Conservation (phyloP, 176 grass and related monocot genomes). For the barley (Hordeum vulgare) region DNA sequence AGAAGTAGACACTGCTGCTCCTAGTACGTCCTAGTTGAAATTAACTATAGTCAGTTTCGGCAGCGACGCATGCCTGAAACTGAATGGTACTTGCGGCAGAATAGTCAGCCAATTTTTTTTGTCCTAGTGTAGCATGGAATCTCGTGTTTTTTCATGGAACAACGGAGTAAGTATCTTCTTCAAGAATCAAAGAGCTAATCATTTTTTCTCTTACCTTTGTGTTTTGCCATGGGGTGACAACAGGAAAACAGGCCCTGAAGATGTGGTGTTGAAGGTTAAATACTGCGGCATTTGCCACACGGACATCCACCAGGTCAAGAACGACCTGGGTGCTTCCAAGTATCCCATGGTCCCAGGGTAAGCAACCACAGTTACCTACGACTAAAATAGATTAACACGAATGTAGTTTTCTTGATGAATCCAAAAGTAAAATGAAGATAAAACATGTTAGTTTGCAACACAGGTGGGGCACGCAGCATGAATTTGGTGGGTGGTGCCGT, state of each 20-base stretch:
- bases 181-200: neutral
- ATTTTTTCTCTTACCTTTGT: neutral
- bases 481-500: neutral
- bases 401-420: no score
- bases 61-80: neutral
- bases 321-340: conserved; percentile 81
- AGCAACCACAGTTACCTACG: neutral
- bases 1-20: neutral
- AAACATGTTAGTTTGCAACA: neutral
- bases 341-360: conserved; percentile 99
- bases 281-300: conserved; percentile 96
- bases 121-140: neutral
- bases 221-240: neutral
- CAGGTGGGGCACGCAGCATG: no score
- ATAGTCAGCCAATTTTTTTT: neutral
- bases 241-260: conserved; percentile 72
- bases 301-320: conserved; percentile 87
- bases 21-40: neutral
- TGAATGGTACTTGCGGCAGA: neutral
- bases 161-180: neutral
- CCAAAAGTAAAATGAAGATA: neutral
- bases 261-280: conserved; percentile 82
- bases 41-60: neutral
- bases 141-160: neutral
- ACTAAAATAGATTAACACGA: neutral